A percentile compares a stretch with the other conserved stretches of the same genome.
These are phyloP conservation scores for Balamuthia mandrillaris DNA, from an alignment of 208 protist species.

Conservation along the genomic window DNA sequence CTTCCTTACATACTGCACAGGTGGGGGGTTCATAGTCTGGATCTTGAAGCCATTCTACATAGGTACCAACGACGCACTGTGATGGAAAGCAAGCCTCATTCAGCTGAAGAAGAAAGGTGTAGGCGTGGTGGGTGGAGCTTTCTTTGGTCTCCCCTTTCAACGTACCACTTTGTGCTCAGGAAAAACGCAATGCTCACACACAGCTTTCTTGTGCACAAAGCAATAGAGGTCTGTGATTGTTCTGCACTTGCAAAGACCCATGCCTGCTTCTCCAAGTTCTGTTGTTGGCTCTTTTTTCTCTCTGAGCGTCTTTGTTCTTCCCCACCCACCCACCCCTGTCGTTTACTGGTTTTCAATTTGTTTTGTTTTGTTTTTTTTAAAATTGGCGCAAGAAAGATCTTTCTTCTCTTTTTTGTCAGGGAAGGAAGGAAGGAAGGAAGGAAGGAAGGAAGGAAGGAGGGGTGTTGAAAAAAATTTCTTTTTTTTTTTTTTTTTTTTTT, in stretches of 20 bases:
- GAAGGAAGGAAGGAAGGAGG: background rate
- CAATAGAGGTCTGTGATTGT: conserved; percentile 44
- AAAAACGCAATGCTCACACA: conserved; percentile 32
- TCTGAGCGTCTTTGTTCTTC: background rate
- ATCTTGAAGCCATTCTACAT: conserved; percentile 39
- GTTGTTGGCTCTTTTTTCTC: background rate
- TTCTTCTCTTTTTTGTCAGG: background rate
- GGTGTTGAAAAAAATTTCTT: background rate
- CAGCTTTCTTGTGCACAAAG: conserved; percentile 42
- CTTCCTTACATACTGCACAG: conserved; percentile 37
- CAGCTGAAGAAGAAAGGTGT: too few relatives aligned
- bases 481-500: background rate
- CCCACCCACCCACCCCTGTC: too few relatives aligned
- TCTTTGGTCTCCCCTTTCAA: too few relatives aligned
- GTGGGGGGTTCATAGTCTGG: conserved; percentile 27
- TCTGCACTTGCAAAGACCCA: conserved; percentile 48
- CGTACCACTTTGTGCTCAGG: conserved; percentile 33
- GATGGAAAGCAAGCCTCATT: too few relatives aligned
- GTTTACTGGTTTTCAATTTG: background rate
- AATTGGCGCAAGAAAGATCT: background rate
- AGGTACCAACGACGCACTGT: conserved; percentile 25
- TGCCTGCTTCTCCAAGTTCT: too few relatives aligned
- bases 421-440: background rate
- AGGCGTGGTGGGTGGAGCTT: too few relatives aligned
- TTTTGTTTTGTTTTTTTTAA: background rate